Evolutionary conservation across 768 basidiomycete species (phyloP).

Genomic region (Mycena galopus): DNA sequence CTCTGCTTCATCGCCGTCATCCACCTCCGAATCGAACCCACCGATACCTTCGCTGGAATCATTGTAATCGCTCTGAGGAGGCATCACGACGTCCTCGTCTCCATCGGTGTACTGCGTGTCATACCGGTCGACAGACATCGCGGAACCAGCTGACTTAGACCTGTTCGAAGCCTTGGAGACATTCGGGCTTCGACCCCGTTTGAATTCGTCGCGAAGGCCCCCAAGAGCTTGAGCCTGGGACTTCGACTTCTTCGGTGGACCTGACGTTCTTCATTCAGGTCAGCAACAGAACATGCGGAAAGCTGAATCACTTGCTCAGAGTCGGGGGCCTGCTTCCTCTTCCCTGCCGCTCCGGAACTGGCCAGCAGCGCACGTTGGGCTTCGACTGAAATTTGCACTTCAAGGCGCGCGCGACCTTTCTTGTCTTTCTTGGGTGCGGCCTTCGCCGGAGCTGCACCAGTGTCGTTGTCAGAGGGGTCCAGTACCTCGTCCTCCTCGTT

Average conservation of each 20-base stretch:
- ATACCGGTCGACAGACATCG: background rate
- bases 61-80: background rate
- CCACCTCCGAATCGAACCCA: background rate
- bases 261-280: background rate
- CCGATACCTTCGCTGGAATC: background rate
- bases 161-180: background rate
- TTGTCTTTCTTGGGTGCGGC: background rate
- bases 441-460: background rate
- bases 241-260: background rate
- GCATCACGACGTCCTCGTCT: background rate
- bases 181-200: background rate
- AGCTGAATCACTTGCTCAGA: background rate
- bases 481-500: background rate
- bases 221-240: background rate
- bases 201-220: background rate
- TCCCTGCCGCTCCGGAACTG: background rate
- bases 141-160: background rate
- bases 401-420: background rate
- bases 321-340: background rate
- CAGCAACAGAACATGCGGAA: background rate
- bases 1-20: background rate
- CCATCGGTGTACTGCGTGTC: background rate
- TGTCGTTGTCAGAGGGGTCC: conserved; percentile 1
- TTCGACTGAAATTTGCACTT: background rate
- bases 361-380: background rate